phyloP scores from a whole-genome alignment of 1,284 basidiomycete genomes.

The Ceratobasidium sp. region DNA sequence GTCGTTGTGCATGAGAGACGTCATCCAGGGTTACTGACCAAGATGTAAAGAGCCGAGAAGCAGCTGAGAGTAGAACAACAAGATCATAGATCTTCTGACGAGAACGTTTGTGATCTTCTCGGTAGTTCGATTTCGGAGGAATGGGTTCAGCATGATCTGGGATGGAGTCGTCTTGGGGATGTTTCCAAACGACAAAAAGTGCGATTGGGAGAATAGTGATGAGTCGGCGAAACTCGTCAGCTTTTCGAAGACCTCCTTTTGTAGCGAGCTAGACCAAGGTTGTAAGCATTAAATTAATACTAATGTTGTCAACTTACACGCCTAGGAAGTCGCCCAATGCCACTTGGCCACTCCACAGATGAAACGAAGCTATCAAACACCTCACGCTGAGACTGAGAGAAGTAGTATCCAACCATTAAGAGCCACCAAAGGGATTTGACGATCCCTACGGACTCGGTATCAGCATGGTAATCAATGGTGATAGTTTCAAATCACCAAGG shows the following conservation, averaged over 20 bases:
- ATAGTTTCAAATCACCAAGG: slow-evolving; percentile 48
- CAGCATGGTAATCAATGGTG: neutral
- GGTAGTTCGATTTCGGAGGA: slow-evolving; percentile 28
- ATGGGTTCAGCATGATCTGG: slow-evolving; percentile 46
- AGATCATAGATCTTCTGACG: neutral
- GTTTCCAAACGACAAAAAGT: slow-evolving; percentile 52
- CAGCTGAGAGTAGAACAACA: neutral
- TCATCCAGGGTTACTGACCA: slow-evolving; percentile 50
- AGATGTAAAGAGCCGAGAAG: neutral
- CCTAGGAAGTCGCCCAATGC: neutral
- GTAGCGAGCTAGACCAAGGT: slow-evolving; percentile 48
- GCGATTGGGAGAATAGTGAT: slow-evolving; percentile 51
- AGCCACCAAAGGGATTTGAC: neutral
- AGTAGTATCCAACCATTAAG: neutral
- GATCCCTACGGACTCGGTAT: neutral
- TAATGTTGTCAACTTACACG: neutral
- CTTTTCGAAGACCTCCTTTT: slow-evolving; percentile 53
- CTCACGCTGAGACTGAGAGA: neutral
- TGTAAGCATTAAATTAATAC: too few relatives aligned
- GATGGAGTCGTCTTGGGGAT: slow-evolving; percentile 48
- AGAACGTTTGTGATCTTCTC: neutral
- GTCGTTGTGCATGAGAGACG: slow-evolving; percentile 49
- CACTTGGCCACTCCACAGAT: neutral
- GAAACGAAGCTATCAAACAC: neutral
- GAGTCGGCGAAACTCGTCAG: slow-evolving; percentile 53